phyloP scores from a whole-genome alignment of 2,329 filamentous ascomycete genomes.

The Ustulina deusta region DNA sequence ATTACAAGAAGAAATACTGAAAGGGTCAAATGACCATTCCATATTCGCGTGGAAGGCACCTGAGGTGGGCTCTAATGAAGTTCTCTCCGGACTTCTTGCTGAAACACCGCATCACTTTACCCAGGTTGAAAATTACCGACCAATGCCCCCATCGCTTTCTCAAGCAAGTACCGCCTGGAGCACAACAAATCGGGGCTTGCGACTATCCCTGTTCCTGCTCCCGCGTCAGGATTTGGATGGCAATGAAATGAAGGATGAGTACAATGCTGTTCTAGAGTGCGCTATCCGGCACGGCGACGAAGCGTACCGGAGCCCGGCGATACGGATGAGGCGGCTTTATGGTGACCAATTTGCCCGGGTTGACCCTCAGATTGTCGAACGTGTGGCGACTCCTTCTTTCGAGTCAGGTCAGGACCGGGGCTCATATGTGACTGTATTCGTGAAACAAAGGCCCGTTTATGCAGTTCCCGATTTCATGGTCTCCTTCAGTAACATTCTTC shows the following conservation, averaged over 20 bases:
- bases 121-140: conserved; percentile 25
- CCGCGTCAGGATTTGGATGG: not conserved
- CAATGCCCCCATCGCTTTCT: conserved; percentile 26
- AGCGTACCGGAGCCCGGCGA: conserved; percentile 30
- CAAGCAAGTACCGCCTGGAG: conserved; percentile 30
- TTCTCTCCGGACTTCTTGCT: conserved; percentile 34
- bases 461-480: conserved; percentile 25
- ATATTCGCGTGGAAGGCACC: conserved; percentile 31
- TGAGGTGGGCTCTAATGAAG: not conserved
- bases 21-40: conserved; percentile 32
- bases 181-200: conserved; percentile 33
- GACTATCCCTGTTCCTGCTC: conserved; percentile 27
- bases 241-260: conserved; percentile 16
- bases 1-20: conserved; percentile 38
- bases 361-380: conserved; percentile 8
- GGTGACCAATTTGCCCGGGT: conserved; percentile 37
- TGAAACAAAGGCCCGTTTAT: conserved; percentile 33
- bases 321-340: conserved; percentile 32
- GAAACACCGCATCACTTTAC: conserved; percentile 31
- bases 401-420: not conserved
- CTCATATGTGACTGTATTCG: conserved; percentile 26
- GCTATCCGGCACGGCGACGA: conserved; percentile 18
- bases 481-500: conserved; percentile 22
- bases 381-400: conserved; percentile 28
- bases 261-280: conserved; percentile 33